Evolutionary conservation across 164 flowering plant genomes (phyloP), one percentile per base, ranked within the genome.

Genomic region (Tetrastigma voinierianum): DNA sequence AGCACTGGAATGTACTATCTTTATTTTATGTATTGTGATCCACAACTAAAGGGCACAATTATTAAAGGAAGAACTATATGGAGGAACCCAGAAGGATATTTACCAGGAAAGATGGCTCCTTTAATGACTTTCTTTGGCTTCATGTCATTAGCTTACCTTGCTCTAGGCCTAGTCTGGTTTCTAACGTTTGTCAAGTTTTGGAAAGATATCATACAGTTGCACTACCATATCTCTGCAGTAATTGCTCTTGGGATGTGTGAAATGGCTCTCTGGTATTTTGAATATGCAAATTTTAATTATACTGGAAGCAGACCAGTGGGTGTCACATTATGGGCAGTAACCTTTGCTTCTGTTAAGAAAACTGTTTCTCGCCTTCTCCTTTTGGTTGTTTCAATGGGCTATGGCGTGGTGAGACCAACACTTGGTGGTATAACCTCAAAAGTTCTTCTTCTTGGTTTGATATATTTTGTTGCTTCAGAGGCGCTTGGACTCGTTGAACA

Each of bases 191-290:
- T 84, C 19, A 79, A 85, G 57, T 81, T 76, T 53, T 88, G 97
- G 97, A 90, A 86, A 71, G 86, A 90, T 76, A 74, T 87, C 43
- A 72, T 83, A 47, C 94, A 85, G 69, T 69, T 92, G 69, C 97
- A 87, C 57, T 78, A 84, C 76, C 82, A 83, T 67, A 87, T 92
- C 11, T 86, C 94, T 0, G 71, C 82, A 14, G 97, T 92, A 6
- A 92, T 92, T 81, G 94, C 87, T 61, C 87, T 92, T 18, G 96
- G 97, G 32, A 92, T 92, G 97, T 84, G 85, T 72, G 97, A 92
- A 74, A 84, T 86, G 97, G 93, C 97, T 56, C 65, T 90, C 17
- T 86, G 91, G 96, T 92, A 90, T 70, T 92, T 82, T 67, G 95
- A 90, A 48, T 92, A 88, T 81, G 76, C 83, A 43, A 87, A 88